A percentile compares a stretch with the other conserved stretches of the same genome.
These are phyloP conservation scores for Pseudocercospora ulei DNA, from an alignment of 2,329 filamentous ascomycete genomes.

Conservation along the genomic window DNA sequence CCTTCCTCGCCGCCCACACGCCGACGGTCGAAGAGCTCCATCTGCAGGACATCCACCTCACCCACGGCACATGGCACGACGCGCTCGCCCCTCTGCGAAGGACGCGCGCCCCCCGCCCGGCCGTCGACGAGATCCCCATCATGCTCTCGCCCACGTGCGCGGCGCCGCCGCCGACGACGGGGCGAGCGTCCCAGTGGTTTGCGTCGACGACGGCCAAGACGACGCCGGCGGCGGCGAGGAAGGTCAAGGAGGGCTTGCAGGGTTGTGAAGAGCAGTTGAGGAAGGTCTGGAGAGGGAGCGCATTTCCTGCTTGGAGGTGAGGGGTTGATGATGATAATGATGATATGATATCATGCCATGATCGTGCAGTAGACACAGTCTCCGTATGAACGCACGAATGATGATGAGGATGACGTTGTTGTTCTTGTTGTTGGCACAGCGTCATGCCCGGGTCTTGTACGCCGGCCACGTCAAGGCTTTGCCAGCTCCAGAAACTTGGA, in stretches of 20 bases:
- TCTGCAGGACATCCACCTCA: constrained; percentile 64
- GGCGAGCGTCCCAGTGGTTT: constrained; percentile 24
- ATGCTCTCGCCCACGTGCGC: constrained; percentile 29
- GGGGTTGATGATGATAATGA: constrained; percentile 1
- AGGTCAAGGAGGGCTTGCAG: constrained; percentile 23
- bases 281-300: constrained; percentile 26
- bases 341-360: too few relatives aligned
- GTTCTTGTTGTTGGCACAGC: too few relatives aligned
- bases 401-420: too few relatives aligned
- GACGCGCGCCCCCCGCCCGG: constrained; percentile 4
- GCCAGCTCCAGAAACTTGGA: constrained; percentile 50
- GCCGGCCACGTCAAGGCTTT: constrained; percentile 15
- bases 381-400: too few relatives aligned
- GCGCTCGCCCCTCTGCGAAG: constrained; percentile 61
- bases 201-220: constrained; percentile 13
- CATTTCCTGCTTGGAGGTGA: constrained; percentile 25
- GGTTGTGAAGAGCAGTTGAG: constrained; percentile 27
- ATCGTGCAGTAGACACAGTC: too few relatives aligned
- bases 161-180: constrained; percentile 11
- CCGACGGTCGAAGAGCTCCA: constrained; percentile 64
- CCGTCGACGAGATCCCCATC: constrained; percentile 29
- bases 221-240: constrained; percentile 17
- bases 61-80: constrained; percentile 68
- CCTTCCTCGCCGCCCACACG: constrained; percentile 58
- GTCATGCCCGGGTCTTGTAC: too few relatives aligned